These are phyloP conservation scores for Gigaspora rosea DNA, from an alignment of 192 early-diverging fungal species.

Conservation along the genomic window DNA sequence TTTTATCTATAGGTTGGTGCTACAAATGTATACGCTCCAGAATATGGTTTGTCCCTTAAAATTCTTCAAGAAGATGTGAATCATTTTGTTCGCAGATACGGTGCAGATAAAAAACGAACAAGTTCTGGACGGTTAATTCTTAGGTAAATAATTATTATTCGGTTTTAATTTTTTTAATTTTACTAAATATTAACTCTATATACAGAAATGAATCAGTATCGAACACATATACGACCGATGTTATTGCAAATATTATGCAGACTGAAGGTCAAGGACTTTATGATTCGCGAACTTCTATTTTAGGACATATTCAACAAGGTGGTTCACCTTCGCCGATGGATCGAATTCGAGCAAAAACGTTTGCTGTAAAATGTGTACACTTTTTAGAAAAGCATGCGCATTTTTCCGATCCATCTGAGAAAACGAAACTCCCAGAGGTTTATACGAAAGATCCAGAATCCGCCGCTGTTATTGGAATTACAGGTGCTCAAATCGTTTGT, in stretches of 20 bases:
- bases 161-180: neutral
- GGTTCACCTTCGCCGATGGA: conserved; percentile 92
- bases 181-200: neutral
- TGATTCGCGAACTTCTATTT: conserved; percentile 85
- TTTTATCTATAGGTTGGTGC: conserved; percentile 66
- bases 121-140: conserved; percentile 89
- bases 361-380: conserved; percentile 79
- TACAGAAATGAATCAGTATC: conserved; percentile 68
- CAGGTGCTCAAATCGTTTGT: conserved; percentile 73
- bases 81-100: conserved; percentile 79
- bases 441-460: conserved; percentile 62
- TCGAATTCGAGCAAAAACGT: conserved; percentile 87
- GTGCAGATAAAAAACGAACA: conserved; percentile 66
- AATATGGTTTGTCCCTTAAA: conserved; percentile 80
- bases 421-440: conserved; percentile 54
- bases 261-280: conserved; percentile 87
- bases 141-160: conserved; percentile 40
- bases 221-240: conserved; percentile 87
- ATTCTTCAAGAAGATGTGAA: conserved; percentile 83
- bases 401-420: conserved; percentile 44
- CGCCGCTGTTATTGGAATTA: conserved; percentile 79
- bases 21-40: conserved; percentile 91
- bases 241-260: conserved; percentile 81
- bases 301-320: conserved; percentile 97
- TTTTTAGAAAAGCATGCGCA: conserved; percentile 76